These are phyloP conservation scores for Wickerhamiella dianesei DNA, from an alignment of 805 yeast genomes.

Conservation along the genomic window DNA sequence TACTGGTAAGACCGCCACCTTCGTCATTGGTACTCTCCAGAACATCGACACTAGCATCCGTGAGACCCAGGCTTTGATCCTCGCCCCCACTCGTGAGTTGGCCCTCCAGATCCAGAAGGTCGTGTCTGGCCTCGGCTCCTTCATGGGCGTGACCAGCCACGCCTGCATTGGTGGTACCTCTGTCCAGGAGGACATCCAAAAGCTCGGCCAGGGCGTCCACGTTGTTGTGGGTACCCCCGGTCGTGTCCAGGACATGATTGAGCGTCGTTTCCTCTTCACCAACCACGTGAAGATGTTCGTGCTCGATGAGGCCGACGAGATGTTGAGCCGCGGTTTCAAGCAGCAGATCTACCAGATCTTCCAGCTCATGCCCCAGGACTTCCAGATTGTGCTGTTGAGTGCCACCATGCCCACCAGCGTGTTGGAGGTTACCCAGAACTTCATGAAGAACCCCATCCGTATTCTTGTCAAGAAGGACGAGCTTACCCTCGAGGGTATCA, in stretches of 20 bases:
- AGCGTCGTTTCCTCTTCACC: constrained; percentile 71
- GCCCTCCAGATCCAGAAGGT: constrained; percentile 94
- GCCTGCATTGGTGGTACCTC: constrained; percentile 97
- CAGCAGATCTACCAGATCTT: constrained; percentile 92
- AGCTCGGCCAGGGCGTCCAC: constrained; percentile 75
- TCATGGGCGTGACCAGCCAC: constrained; percentile 81
- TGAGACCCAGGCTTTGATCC: constrained; percentile 81
- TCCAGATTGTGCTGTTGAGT: constrained; percentile 88
- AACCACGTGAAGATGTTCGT: constrained; percentile 83
- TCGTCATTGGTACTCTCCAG: constrained; percentile 51
- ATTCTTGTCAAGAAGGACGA: constrained; percentile 93
- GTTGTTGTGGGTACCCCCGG: constrained; percentile 98
- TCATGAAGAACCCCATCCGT: constrained; percentile 89
- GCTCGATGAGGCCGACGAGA: constrained; percentile 97
- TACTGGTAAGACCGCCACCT: constrained; percentile 85
- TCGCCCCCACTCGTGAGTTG: constrained; percentile 96
- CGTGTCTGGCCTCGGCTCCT: constrained; percentile 75
- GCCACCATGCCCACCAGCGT: constrained; percentile 94
- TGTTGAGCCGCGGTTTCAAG: constrained; percentile 85
- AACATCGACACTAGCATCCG: constrained; percentile 53
- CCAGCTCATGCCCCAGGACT: constrained; percentile 70
- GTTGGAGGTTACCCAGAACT: constrained; percentile 76
- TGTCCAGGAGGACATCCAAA: constrained; percentile 74
- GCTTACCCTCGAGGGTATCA: constrained; percentile 87
- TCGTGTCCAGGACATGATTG: constrained; percentile 91